Percentiles rank a stretch among this genome's conserved stretches.
These are phyloP conservation scores for Phytopythium boreale DNA, from an alignment of 352 stramenopile species.

Conservation along the genomic window DNA sequence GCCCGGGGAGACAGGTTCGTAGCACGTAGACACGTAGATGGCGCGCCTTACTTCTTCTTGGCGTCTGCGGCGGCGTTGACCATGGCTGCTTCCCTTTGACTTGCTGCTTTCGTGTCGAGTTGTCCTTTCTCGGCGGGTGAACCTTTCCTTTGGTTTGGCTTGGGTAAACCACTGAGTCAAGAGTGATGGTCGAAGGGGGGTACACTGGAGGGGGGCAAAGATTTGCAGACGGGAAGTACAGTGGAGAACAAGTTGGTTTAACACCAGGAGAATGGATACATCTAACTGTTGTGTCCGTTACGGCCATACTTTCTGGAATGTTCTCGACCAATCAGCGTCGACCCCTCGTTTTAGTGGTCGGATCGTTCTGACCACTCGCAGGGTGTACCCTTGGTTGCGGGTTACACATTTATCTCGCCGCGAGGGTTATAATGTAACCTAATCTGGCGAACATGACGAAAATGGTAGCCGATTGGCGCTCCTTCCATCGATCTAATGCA, in stretches of 20 bases:
- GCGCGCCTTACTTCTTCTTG: conserved; percentile 73
- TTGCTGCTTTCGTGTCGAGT: not conserved
- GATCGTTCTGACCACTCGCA: not conserved
- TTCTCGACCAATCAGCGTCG: conserved; percentile 9
- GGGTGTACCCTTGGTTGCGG: not conserved
- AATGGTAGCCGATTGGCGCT: too few relatives aligned
- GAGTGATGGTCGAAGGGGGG: not conserved
- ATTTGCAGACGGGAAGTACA: not conserved
- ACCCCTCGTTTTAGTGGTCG: not conserved
- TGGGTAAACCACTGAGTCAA: not conserved
- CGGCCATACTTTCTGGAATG: conserved; percentile 3
- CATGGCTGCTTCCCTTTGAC: conserved; percentile 25
- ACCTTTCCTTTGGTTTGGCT: not conserved
- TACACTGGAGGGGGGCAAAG: not conserved
- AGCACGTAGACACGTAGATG: not conserved
- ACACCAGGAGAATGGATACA: too few relatives aligned
- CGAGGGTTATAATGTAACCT: not conserved
- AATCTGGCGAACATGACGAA: too few relatives aligned
- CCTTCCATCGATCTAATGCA: too few relatives aligned
- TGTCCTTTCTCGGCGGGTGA: not conserved
- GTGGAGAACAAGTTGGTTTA: not conserved
- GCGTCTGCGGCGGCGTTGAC: conserved; percentile 70
- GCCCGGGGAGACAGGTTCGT: not conserved
- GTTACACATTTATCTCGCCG: not conserved
- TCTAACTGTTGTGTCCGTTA: not conserved